These are phyloP conservation scores for Pinus taeda DNA, from an alignment of 75 land plant genomes.

Conservation along the genomic window DNA sequence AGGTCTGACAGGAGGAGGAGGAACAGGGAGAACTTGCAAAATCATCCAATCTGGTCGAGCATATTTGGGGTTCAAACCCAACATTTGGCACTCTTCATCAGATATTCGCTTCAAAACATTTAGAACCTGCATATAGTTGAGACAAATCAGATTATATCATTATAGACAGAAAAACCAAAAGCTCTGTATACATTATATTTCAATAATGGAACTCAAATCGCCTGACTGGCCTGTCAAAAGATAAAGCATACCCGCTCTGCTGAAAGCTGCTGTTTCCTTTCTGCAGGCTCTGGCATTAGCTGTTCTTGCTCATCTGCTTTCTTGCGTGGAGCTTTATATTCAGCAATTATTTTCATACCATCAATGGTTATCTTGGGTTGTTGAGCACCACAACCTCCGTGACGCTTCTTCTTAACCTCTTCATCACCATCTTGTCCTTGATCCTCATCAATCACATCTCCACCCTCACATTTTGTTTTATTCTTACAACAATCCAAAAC, in stretches of 20 bases:
- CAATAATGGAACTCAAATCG: background rate
- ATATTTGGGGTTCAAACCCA: constrained; percentile 94
- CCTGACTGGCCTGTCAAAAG: background rate
- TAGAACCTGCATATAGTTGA: constrained; percentile 53
- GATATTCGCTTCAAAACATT: constrained; percentile 84
- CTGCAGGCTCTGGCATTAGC: constrained; percentile 91
- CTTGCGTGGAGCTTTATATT: constrained; percentile 76
- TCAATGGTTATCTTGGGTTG: constrained; percentile 92
- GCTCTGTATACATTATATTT: too few relatives aligned
- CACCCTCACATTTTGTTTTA: constrained; percentile 89
- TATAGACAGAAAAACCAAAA: too few relatives aligned
- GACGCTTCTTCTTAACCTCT: constrained; percentile 58
- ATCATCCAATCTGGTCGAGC: constrained; percentile 99
- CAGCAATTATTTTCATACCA: constrained; percentile 94
- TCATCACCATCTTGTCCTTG: constrained; percentile 52
- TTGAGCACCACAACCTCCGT: constrained; percentile 97
- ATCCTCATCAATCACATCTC: constrained; percentile 73
- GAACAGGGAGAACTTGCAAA: constrained; percentile 93
- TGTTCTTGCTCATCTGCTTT: constrained; percentile 88
- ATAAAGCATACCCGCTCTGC: constrained; percentile 73
- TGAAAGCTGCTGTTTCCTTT: constrained; percentile 85
- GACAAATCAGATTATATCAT: background rate
- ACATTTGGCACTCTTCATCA: constrained; percentile 76
- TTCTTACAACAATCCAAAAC: constrained; percentile 94
- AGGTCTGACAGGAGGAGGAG: constrained; percentile 98